These are phyloP conservation scores for Fragilaria radians DNA, from an alignment of 108 stramenopile species.

Conservation along the genomic window DNA sequence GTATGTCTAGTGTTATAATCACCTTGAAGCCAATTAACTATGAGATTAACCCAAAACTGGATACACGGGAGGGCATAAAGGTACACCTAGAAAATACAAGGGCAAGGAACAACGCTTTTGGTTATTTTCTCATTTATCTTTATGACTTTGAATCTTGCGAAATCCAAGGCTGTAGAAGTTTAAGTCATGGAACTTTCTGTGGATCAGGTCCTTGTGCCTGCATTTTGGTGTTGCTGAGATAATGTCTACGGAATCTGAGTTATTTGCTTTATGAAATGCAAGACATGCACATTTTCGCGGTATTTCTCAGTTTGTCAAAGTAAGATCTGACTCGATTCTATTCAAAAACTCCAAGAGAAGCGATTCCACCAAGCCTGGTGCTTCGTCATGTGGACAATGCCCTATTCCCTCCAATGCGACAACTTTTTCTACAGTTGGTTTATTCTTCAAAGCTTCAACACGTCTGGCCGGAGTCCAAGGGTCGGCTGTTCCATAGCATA, in stretches of 20 bases:
- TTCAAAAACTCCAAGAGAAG: slow-evolving; percentile 80
- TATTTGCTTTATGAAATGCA: not conserved
- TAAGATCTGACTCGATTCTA: slow-evolving; percentile 9
- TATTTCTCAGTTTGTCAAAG: not conserved
- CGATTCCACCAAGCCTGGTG: slow-evolving; percentile 83
- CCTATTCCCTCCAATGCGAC: slow-evolving; percentile 77
- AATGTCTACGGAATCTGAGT: not conserved
- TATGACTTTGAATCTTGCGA: slow-evolving; percentile 13
- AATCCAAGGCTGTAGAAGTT: slow-evolving; percentile 29
- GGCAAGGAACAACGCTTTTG: slow-evolving; percentile 33
- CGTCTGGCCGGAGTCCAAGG: slow-evolving; percentile 86
- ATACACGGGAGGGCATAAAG: no score
- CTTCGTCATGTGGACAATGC: slow-evolving; percentile 95
- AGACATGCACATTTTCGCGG: not conserved
- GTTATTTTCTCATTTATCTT: slow-evolving; percentile 29
- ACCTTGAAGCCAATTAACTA: no score
- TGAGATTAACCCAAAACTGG: no score
- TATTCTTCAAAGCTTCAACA: slow-evolving; percentile 60
- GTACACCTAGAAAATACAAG: slow-evolving; percentile 25
- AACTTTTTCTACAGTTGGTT: slow-evolving; percentile 61
- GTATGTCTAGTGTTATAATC: no score
- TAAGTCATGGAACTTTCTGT: slow-evolving; percentile 25
- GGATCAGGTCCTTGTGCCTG: slow-evolving; percentile 36
- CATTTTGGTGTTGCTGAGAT: slow-evolving; percentile 1
- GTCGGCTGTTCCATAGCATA: slow-evolving; percentile 85